Evolutionary conservation across 495 filamentous ascomycete genomes (phyloP).

Genomic region (Penicillium subrubescens): DNA sequence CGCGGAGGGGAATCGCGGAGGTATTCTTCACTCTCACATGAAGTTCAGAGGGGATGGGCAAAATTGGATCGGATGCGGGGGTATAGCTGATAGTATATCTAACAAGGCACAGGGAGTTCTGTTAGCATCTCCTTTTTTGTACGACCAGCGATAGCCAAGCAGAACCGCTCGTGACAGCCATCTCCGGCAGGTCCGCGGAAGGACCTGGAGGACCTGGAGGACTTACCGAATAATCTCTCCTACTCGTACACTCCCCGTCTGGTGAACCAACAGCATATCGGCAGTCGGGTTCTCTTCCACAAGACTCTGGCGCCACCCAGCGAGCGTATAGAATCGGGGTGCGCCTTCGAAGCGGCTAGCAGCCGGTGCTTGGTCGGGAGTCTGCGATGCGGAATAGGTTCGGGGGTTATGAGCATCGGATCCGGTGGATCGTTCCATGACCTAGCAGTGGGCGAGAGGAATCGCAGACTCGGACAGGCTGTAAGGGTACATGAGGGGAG

Average conservation of each 20-base stretch:
- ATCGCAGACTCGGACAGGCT: slow-evolving; percentile 3
- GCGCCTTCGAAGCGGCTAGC: slow-evolving; percentile 19
- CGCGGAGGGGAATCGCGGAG: slow-evolving; percentile 85
- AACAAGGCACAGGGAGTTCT: neutral
- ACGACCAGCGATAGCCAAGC: neutral
- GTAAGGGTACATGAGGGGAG: neutral
- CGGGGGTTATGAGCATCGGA: slow-evolving; percentile 54
- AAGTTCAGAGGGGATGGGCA: slow-evolving; percentile 76
- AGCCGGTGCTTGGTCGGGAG: slow-evolving; percentile 35
- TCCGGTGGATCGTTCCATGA: neutral
- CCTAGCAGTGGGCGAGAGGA: neutral
- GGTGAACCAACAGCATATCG: slow-evolving; percentile 86
- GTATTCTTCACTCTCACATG: slow-evolving; percentile 88
- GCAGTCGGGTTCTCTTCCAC: slow-evolving; percentile 21
- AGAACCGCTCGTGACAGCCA: neutral
- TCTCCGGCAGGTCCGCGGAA: neutral
- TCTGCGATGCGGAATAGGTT: slow-evolving; percentile 51
- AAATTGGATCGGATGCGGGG: slow-evolving; percentile 82
- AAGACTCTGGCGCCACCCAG: slow-evolving; percentile 43
- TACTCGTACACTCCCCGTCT: slow-evolving; percentile 85
- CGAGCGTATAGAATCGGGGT: slow-evolving; percentile 35
- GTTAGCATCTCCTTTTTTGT: neutral
- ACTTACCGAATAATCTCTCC: slow-evolving; percentile 79
- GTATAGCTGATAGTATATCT: slow-evolving; percentile 93
- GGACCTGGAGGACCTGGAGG: neutral